phyloP scores from a whole-genome alignment of 805 yeast species.

The Clavispora asparagi region DNA sequence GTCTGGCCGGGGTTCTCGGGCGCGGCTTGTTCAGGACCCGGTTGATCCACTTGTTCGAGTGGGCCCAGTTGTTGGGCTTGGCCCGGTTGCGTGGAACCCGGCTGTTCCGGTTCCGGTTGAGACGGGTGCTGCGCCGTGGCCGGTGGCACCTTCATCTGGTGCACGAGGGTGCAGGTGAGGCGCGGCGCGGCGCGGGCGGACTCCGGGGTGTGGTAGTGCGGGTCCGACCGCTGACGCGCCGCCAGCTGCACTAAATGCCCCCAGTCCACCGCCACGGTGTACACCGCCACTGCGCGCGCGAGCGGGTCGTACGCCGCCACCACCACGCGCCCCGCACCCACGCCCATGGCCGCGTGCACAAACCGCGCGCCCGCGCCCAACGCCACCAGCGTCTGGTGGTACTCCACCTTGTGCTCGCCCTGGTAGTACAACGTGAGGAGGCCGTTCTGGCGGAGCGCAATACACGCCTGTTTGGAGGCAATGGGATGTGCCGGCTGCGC shows the following conservation, averaged over 20 bases:
- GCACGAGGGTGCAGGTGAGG: constrained; percentile 28
- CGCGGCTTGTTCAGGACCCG: too few species aligned
- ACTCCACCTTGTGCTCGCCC: constrained; percentile 57
- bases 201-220: constrained; percentile 47
- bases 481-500: constrained; percentile 66
- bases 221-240: constrained; percentile 39
- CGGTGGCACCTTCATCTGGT: constrained; percentile 18
- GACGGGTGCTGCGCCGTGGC: background rate
- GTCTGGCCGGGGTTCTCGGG: too few species aligned
- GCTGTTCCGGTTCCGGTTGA: too few species aligned
- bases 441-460: constrained; percentile 63
- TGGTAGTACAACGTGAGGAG: constrained; percentile 56
- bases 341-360: constrained; percentile 49
- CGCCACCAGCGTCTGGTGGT: constrained; percentile 31
- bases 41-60: too few species aligned
- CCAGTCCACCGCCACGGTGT: constrained; percentile 48
- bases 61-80: too few species aligned
- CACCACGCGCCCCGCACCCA: constrained; percentile 42
- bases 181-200: constrained; percentile 38
- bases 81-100: too few species aligned
- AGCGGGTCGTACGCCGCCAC: constrained; percentile 37
- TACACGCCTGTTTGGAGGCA: constrained; percentile 62
- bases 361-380: constrained; percentile 17
- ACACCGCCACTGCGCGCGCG: constrained; percentile 36
- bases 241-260: constrained; percentile 47